A percentile compares a stretch with the other conserved stretches of the same genome.
phyloP scores from a whole-genome alignment of 495 filamentous ascomycete genomes.

The Hypoxylon crocopeplum region DNA sequence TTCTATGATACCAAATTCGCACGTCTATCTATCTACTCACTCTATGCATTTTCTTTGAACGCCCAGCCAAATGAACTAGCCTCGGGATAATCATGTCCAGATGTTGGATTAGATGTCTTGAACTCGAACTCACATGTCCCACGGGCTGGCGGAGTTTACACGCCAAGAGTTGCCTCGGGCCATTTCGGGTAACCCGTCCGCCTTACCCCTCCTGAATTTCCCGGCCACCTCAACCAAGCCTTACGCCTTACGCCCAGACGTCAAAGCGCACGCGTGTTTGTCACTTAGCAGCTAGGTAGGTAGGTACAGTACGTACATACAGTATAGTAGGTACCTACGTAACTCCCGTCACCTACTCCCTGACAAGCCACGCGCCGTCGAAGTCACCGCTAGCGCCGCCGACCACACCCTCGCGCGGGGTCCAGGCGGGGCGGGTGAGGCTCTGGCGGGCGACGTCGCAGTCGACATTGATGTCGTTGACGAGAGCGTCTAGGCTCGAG shows the following conservation, averaged over 20 bases:
- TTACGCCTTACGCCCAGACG: too few species aligned
- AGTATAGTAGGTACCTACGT: too few species aligned
- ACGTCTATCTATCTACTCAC: background rate
- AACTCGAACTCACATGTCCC: slow-evolving; percentile 19
- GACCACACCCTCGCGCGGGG: slow-evolving; percentile 48
- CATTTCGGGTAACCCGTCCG: slow-evolving; percentile 20
- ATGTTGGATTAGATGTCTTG: too few species aligned
- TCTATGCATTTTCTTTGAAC: slow-evolving; percentile 5
- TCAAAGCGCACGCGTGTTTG: too few species aligned
- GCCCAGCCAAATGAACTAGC: background rate
- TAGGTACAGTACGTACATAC: slow-evolving; percentile 1
- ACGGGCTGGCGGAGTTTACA: background rate
- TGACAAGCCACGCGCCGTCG: slow-evolving; percentile 51
- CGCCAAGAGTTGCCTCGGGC: slow-evolving; percentile 17
- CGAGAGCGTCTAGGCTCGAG: slow-evolving; percentile 76
- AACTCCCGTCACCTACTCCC: slow-evolving; percentile 24
- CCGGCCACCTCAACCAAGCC: too few species aligned
- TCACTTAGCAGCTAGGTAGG: background rate
- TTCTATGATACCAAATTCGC: slow-evolving; percentile 11
- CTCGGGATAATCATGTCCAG: too few species aligned
- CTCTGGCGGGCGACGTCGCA: slow-evolving; percentile 81
- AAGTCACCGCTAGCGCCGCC: slow-evolving; percentile 33
- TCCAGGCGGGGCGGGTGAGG: slow-evolving; percentile 73
- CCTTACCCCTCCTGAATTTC: slow-evolving; percentile 19
- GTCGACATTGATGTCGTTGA: slow-evolving; percentile 87